Conservation (phyloP, 2,329 filamentous ascomycete species). For the Trichophyton equinum region DNA sequence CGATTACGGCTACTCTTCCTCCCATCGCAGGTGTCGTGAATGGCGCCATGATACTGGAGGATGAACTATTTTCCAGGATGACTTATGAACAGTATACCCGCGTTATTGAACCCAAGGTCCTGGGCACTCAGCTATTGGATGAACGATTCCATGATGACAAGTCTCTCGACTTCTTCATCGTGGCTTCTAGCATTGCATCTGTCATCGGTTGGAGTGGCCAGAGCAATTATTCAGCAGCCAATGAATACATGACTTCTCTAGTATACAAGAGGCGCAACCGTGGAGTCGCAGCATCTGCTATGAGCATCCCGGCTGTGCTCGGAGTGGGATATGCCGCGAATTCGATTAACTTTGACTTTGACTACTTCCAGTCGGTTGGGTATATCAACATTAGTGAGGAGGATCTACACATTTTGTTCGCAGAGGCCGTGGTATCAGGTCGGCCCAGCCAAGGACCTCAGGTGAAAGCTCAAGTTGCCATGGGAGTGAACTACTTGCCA, state of each 20-base stretch:
- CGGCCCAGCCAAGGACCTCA: conserved; percentile 16
- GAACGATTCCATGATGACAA: conserved; percentile 11
- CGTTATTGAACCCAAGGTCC: conserved; percentile 29
- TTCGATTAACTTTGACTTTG: background rate
- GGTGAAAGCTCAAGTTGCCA: background rate
- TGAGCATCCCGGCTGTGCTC: conserved; percentile 7
- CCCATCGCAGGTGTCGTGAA: conserved; percentile 20
- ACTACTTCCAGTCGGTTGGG: background rate
- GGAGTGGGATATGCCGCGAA: conserved; percentile 9
- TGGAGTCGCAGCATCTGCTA: conserved; percentile 6
- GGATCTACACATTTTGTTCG: conserved; percentile 41
- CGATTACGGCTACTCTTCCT: conserved; percentile 16
- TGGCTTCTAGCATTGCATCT: conserved; percentile 13
- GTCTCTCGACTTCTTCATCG: conserved; percentile 11
- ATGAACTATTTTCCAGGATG: conserved; percentile 24
- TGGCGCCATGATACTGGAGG: conserved; percentile 28
- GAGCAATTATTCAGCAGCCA: conserved; percentile 31
- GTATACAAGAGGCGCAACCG: conserved; percentile 2
- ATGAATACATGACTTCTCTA: conserved; percentile 33
- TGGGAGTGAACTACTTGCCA: background rate
- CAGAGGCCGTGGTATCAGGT: conserved; percentile 39
- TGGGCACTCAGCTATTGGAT: conserved; percentile 21
- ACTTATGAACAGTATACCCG: conserved; percentile 21
- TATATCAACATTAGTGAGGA: conserved; percentile 29
- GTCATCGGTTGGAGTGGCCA: conserved; percentile 27